Conservation (phyloP, 305 asterid genomes). For the Euphrasia arctica region DNA sequence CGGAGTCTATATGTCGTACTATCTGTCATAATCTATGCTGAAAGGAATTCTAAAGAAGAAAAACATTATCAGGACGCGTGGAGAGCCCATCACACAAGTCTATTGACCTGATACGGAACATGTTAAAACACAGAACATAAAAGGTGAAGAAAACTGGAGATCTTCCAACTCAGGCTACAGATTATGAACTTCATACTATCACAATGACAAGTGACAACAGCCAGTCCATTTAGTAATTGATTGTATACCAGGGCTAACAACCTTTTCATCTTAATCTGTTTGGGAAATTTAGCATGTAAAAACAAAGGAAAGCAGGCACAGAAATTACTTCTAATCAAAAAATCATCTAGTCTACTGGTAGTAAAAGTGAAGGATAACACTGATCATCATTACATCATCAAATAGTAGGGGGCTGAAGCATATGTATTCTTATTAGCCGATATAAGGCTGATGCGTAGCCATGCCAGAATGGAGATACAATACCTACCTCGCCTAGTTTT, state of each 20-base stretch:
- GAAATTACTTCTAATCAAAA: neutral
- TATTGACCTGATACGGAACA: slow-evolving; percentile 13
- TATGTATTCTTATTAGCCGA: neutral
- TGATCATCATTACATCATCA: slow-evolving; percentile 6
- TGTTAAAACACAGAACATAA: slow-evolving; percentile 16
- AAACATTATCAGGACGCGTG: neutral
- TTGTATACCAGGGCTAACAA: neutral
- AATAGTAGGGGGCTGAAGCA: slow-evolving; percentile 14
- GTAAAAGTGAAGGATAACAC: slow-evolving; percentile 8
- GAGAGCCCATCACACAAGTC: neutral
- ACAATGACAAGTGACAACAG: slow-evolving; percentile 16
- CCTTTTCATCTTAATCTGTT: neutral
- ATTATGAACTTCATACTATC: slow-evolving; percentile 7
- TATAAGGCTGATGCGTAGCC: slow-evolving; percentile 18
- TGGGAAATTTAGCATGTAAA: slow-evolving; percentile 9
- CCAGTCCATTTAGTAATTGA: neutral
- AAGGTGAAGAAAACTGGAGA: slow-evolving; percentile 5
- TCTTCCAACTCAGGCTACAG: slow-evolving; percentile 7
- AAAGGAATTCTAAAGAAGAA: neutral
- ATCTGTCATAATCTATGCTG: too few species aligned
- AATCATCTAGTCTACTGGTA: slow-evolving; percentile 5
- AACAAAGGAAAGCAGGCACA: slow-evolving; percentile 10
- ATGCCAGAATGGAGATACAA: slow-evolving; percentile 13
- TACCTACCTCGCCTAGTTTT: slow-evolving; percentile 12
- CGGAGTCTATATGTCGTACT: too few species aligned